Evolutionary conservation across 257 asterid genomes (phyloP).

Genomic region (Gentiana dahurica): DNA sequence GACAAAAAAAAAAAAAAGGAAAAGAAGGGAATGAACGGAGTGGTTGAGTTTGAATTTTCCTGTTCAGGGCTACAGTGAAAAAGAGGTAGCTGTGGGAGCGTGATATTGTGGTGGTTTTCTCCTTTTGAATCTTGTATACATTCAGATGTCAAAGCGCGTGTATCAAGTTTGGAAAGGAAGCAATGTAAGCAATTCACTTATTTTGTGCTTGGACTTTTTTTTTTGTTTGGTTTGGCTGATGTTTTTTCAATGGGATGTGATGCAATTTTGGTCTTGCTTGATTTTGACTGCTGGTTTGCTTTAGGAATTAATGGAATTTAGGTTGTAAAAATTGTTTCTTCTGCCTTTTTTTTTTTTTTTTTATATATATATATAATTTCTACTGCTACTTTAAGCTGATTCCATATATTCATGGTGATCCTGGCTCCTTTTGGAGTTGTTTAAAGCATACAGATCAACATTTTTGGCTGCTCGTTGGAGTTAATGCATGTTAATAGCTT

Average conservation of each 20-base stretch:
- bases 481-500: too few relatives aligned
- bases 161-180: conserved; percentile 93
- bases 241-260: not conserved
- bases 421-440: not conserved
- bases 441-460: not conserved
- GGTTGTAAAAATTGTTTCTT: not conserved
- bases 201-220: conserved; percentile 6
- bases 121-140: conserved; percentile 3
- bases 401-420: not conserved
- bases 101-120: conserved; percentile 7
- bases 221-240: conserved; percentile 8
- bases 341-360: conserved; percentile 4
- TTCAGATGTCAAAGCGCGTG: conserved; percentile 87
- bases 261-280: conserved; percentile 11
- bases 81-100: conserved; percentile 15
- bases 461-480: not conserved
- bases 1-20: too few relatives aligned
- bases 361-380: not conserved
- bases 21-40: too few relatives aligned
- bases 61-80: not conserved
- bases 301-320: conserved; percentile 11
- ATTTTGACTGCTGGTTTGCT: conserved; percentile 12
- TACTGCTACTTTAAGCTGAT: conserved; percentile 6
- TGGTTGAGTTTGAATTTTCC: too few relatives aligned
- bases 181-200: conserved; percentile 53